Percentiles rank a stretch among this genome's conserved stretches.
These are phyloP conservation scores for Saccharomyces hybrid DNA, from an alignment of 1,139 yeast species.

Conservation along the genomic window DNA sequence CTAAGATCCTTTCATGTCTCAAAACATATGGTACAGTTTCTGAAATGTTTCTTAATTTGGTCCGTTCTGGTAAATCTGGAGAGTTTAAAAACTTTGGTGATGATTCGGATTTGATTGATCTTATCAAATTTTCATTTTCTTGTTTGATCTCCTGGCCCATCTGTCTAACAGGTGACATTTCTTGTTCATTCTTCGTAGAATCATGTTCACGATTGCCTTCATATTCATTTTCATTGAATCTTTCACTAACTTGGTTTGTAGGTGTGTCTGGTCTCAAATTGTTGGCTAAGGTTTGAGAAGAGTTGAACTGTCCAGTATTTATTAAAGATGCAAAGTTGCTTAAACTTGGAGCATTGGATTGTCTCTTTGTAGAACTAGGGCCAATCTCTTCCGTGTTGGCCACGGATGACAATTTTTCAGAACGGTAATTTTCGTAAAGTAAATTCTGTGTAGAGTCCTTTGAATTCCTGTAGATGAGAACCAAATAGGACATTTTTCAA, in stretches of 20 bases:
- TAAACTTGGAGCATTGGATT: constrained; percentile 32
- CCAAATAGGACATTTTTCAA: constrained; percentile 65
- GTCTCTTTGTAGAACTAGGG: constrained; percentile 15
- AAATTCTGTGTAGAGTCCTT: constrained; percentile 76
- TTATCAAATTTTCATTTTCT: constrained; percentile 38
- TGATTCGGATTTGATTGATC: constrained; percentile 49
- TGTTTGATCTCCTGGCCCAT: constrained; percentile 32
- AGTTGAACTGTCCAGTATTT: constrained; percentile 30
- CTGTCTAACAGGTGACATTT: constrained; percentile 32
- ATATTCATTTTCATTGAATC: constrained; percentile 11
- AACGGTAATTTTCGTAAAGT: constrained; percentile 70
- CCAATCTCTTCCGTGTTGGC: constrained; percentile 9
- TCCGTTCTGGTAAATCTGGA: constrained; percentile 43
- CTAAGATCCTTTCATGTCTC: constrained; percentile 65
- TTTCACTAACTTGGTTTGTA: neutral
- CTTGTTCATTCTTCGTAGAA: constrained; percentile 15
- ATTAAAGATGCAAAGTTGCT: constrained; percentile 32
- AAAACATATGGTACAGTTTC: constrained; percentile 77
- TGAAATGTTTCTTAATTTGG: constrained; percentile 64
- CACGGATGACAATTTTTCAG: constrained; percentile 52
- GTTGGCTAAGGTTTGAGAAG: constrained; percentile 26
- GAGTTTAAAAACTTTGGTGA: constrained; percentile 17
- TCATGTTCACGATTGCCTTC: constrained; percentile 6
- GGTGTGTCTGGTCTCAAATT: neutral
- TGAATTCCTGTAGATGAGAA: constrained; percentile 70